phyloP scores from a whole-genome alignment of 768 basidiomycete genomes.

The Lactarius sp. region DNA sequence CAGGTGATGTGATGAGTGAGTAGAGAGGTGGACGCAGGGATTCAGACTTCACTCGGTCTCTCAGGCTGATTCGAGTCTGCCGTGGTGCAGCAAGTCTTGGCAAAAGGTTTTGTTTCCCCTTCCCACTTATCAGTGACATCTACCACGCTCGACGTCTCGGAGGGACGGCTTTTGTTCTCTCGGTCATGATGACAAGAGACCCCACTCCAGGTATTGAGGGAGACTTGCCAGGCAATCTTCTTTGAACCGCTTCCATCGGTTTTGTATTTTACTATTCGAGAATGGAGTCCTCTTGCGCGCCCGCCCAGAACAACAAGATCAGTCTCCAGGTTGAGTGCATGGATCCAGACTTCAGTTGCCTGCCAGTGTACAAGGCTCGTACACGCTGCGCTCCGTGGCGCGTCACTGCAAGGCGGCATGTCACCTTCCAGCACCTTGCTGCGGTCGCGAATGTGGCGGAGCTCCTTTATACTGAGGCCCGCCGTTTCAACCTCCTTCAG shows the following conservation, averaged over 20 bases:
- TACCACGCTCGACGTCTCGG: background rate
- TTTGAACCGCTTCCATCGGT: background rate
- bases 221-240: background rate
- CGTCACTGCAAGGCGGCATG: no score
- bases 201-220: background rate
- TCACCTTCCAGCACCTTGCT: no score
- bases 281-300: background rate
- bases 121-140: background rate
- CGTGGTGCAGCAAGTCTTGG: no score
- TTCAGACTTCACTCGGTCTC: no score
- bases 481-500: conserved; percentile 62
- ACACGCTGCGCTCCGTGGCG: no score
- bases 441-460: no score
- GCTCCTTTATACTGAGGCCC: conserved; percentile 44
- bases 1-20: no score
- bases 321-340: background rate
- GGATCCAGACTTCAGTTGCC: background rate
- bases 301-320: background rate
- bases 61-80: no score
- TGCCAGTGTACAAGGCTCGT: no score
- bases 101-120: background rate
- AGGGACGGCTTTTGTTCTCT: background rate
- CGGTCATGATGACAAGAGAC: background rate
- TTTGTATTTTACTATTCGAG: background rate
- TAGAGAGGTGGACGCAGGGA: no score